Evolutionary conservation across 371 early-diverging fungal species (phyloP).

Genomic region (Saksenaea oblongispora): DNA sequence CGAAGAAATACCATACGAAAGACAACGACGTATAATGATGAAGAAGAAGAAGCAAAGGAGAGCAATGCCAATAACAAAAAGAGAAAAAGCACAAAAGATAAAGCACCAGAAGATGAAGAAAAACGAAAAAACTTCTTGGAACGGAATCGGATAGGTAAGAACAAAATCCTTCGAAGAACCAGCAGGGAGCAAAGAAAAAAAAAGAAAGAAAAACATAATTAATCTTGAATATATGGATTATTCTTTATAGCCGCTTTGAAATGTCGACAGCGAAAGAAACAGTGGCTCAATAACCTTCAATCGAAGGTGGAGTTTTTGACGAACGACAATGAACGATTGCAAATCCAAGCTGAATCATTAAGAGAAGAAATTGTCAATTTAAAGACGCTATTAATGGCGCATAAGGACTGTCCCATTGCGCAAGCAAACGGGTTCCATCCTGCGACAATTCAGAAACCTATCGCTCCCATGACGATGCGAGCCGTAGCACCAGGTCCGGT

Average conservation of each 20-base stretch:
- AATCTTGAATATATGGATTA: not conserved
- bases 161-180: not conserved
- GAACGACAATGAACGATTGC: constrained; percentile 72
- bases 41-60: constrained; percentile 18
- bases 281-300: constrained; percentile 80
- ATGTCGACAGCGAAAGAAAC: constrained; percentile 90
- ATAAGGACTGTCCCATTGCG: constrained; percentile 76
- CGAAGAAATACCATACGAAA: not conserved
- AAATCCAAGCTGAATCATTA: constrained; percentile 62
- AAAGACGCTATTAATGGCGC: constrained; percentile 74
- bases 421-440: constrained; percentile 62
- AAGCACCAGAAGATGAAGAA: constrained; percentile 57
- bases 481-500: constrained; percentile 14
- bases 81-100: constrained; percentile 30
- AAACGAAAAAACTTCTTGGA: constrained; percentile 82
- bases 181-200: not conserved
- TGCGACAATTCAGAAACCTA: constrained; percentile 26
- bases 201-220: not conserved
- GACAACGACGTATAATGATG: constrained; percentile 16
- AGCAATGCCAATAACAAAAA: constrained; percentile 21
- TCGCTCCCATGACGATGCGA: constrained; percentile 19
- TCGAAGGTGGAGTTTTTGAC: constrained; percentile 74
- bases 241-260: constrained; percentile 74
- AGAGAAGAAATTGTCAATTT: constrained; percentile 76
- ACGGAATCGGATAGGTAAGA: constrained; percentile 77